Percentiles rank a stretch among this genome's conserved stretches.
Conservation (phyloP, 257 asterid genomes). For the Datura wrightii region DNA sequence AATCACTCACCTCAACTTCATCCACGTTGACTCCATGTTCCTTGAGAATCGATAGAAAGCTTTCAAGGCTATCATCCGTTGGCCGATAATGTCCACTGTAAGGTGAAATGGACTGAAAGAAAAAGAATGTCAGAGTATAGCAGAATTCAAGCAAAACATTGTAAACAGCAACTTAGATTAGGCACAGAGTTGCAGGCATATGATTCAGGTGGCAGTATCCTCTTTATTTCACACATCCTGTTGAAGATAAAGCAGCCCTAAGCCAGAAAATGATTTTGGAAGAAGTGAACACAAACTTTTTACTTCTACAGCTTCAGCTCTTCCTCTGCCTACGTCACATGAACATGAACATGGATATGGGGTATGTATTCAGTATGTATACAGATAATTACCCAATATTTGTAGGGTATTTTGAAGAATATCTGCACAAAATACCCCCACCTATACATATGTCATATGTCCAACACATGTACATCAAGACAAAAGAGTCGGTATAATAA, state of each 20-base stretch:
- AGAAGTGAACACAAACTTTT: not conserved
- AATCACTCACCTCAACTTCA: constrained; percentile 64
- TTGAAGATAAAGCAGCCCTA: not conserved
- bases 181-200: not conserved
- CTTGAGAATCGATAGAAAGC: constrained; percentile 65
- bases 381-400: not conserved
- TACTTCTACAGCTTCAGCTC: not conserved
- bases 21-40: constrained; percentile 77
- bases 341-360: not conserved
- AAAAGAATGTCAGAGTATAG: not conserved
- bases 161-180: not conserved
- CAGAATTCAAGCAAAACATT: constrained; percentile 7
- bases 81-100: constrained; percentile 99
- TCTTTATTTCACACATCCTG: not conserved
- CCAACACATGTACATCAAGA: not conserved
- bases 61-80: constrained; percentile 75
- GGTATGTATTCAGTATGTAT: not conserved
- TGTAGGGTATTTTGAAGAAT: not conserved
- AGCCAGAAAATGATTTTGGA: not conserved
- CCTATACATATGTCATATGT: not conserved
- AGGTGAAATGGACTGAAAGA: constrained; percentile 76
- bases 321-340: not conserved
- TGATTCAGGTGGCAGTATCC: not conserved
- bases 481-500: not conserved
- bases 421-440: no score